Conservation (phyloP, 768 basidiomycete genomes). For the Epithele typhae region DNA sequence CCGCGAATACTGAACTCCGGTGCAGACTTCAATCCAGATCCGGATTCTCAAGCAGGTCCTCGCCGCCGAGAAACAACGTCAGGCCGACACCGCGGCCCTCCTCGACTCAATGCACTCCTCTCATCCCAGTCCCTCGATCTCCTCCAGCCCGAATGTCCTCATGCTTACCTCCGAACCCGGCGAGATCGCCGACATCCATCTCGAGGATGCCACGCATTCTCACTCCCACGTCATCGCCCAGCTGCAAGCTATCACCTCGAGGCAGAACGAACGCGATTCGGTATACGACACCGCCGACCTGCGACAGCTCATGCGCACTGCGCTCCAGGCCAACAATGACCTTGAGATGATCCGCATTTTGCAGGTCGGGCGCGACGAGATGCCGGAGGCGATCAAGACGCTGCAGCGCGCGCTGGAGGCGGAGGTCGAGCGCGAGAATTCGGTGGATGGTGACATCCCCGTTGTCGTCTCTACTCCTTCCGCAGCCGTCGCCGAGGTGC, state of each 20-base stretch:
- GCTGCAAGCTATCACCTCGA: constrained; percentile 23
- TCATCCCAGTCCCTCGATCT: constrained; percentile 6
- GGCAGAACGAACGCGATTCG: constrained; percentile 45
- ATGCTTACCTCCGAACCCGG: constrained; percentile 11
- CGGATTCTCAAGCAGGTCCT: constrained; percentile 45
- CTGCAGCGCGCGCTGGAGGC: constrained; percentile 63
- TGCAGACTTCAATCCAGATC: constrained; percentile 44
- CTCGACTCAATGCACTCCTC: constrained; percentile 28
- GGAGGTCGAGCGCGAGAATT: constrained; percentile 29
- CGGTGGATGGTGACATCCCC: constrained; percentile 9
- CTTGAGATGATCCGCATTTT: constrained; percentile 59
- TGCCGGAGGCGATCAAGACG: constrained; percentile 80
- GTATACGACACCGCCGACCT: constrained; percentile 52
- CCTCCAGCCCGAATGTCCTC: constrained; percentile 2
- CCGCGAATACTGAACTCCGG: not conserved
- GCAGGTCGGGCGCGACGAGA: constrained; percentile 59
- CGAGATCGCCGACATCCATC: not conserved
- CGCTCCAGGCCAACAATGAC: constrained; percentile 56
- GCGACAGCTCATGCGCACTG: constrained; percentile 51
- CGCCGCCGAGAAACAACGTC: constrained; percentile 31
- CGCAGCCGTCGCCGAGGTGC: not conserved
- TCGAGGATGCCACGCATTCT: no score
- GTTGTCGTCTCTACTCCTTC: not conserved
- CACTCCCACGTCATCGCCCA: constrained; percentile 5
- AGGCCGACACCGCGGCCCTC: constrained; percentile 33